Evolutionary conservation across 371 early-diverging fungal species (phyloP).

Genomic region (Mortierella sp.): DNA sequence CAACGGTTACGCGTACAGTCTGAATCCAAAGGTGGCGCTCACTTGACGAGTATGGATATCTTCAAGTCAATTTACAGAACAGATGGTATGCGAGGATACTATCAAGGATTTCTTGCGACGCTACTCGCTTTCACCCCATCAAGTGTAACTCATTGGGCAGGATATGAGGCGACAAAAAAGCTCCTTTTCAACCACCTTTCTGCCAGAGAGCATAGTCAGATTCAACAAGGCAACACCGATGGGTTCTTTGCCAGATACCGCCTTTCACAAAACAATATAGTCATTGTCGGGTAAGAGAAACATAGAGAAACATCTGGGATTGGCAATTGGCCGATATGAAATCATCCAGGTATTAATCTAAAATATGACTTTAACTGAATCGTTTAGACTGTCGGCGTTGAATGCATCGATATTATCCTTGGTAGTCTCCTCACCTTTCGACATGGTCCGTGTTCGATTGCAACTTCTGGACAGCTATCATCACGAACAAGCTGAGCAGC

Average conservation of each 20-base stretch:
- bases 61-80: conserved; percentile 51
- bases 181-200: conserved; percentile 34
- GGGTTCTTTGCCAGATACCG: conserved; percentile 43
- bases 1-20: conserved; percentile 53
- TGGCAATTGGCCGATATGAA: too few relatives aligned
- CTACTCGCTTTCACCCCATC: conserved; percentile 42
- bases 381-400: conserved; percentile 36
- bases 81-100: conserved; percentile 47
- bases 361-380: not conserved
- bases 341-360: too few relatives aligned
- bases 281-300: conserved; percentile 45
- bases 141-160: conserved; percentile 54
- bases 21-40: conserved; percentile 40
- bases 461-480: conserved; percentile 46
- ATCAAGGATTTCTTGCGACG: conserved; percentile 48
- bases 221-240: conserved; percentile 23
- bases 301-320: not conserved
- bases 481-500: conserved; percentile 39
- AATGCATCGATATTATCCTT: conserved; percentile 35
- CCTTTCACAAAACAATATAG: conserved; percentile 37
- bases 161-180: conserved; percentile 53
- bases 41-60: conserved; percentile 42
- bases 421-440: conserved; percentile 42
- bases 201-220: conserved; percentile 32
- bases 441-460: conserved; percentile 52